phyloP scores from a whole-genome alignment of 2,329 filamentous ascomycete species.

The Atkinsonella texensis region DNA sequence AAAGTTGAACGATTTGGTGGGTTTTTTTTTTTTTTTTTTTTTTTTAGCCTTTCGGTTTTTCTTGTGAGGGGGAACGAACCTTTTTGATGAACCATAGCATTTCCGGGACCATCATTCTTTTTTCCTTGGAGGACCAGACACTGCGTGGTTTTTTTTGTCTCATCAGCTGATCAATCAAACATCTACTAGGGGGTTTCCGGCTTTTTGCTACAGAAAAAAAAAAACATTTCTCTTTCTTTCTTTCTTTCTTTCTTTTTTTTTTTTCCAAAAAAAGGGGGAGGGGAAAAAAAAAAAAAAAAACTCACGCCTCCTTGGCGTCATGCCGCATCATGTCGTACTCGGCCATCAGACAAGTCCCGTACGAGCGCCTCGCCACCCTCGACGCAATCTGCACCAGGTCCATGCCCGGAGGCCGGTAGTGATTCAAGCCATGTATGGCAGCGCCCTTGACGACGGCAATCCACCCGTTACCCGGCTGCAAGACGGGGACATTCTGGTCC shows the following conservation, averaged over 20 bases:
- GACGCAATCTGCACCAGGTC: conserved; percentile 21
- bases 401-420: conserved; percentile 15
- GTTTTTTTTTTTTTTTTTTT: no score
- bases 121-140: conserved; percentile 26
- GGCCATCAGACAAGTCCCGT: conserved; percentile 23
- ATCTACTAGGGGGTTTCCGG: no score
- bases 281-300: conserved; percentile 4
- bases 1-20: no score
- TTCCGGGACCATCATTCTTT: conserved; percentile 22
- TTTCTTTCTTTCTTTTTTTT: no score
- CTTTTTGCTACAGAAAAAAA: conserved; percentile 4
- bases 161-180: no score
- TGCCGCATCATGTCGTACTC: conserved; percentile 25
- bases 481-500: conserved; percentile 24
- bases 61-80: conserved; percentile 16
- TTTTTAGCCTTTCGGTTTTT: no score
- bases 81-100: conserved; percentile 30
- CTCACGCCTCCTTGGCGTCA: conserved; percentile 23
- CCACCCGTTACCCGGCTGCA: conserved; percentile 38
- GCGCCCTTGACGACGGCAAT: conserved; percentile 39
- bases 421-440: conserved; percentile 28
- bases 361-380: conserved; percentile 24
- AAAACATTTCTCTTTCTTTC: no score
- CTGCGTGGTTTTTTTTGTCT: conserved; percentile 12
- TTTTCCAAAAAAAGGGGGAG: no score